Percentiles rank a stretch among this genome's conserved stretches.
These are phyloP conservation scores for Lepidium campestre DNA, from an alignment of 441 rosid genomes.

Conservation along the genomic window DNA sequence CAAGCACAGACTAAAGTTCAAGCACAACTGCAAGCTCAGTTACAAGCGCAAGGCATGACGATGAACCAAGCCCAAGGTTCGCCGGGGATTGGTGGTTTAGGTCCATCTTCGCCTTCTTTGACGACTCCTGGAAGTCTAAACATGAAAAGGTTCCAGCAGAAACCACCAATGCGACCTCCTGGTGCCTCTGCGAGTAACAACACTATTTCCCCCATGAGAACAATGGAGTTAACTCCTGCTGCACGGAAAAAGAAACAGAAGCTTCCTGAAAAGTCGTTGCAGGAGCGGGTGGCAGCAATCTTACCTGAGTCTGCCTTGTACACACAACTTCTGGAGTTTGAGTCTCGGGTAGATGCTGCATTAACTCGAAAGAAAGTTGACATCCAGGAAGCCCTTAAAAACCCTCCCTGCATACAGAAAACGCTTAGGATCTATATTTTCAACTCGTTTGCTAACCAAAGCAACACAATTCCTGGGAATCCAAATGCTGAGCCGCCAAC, in stretches of 20 bases:
- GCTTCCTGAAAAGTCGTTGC: slow-evolving; percentile 79
- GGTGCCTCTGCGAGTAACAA: slow-evolving; percentile 47
- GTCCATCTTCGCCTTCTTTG: slow-evolving; percentile 64
- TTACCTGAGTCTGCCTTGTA: slow-evolving; percentile 91
- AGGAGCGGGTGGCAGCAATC: slow-evolving; percentile 85
- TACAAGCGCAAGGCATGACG: slow-evolving; percentile 64
- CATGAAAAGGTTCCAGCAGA: slow-evolving; percentile 63
- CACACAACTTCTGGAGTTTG: slow-evolving; percentile 93
- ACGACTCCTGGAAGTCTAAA: slow-evolving; percentile 56
- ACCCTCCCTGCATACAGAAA: slow-evolving; percentile 82
- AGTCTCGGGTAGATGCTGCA: slow-evolving; percentile 83
- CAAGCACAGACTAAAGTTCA: slow-evolving; percentile 60
- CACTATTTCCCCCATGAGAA: slow-evolving; percentile 59
- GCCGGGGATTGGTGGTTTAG: slow-evolving; percentile 45
- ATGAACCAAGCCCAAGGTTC: slow-evolving; percentile 59
- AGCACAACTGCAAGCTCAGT: slow-evolving; percentile 73
- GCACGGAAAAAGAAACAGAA: slow-evolving; percentile 83
- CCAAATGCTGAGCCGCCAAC: slow-evolving; percentile 79
- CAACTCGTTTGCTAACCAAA: slow-evolving; percentile 86
- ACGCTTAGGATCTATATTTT: slow-evolving; percentile 85
- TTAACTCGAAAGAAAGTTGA: slow-evolving; percentile 86
- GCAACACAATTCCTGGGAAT: slow-evolving; percentile 55
- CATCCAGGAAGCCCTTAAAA: slow-evolving; percentile 87
- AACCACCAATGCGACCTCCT: slow-evolving; percentile 70
- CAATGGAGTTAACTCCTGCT: slow-evolving; percentile 77